Evolutionary conservation across 169 alveolate genomes (phyloP).

Genomic region (Plasmodium vivax): DNA sequence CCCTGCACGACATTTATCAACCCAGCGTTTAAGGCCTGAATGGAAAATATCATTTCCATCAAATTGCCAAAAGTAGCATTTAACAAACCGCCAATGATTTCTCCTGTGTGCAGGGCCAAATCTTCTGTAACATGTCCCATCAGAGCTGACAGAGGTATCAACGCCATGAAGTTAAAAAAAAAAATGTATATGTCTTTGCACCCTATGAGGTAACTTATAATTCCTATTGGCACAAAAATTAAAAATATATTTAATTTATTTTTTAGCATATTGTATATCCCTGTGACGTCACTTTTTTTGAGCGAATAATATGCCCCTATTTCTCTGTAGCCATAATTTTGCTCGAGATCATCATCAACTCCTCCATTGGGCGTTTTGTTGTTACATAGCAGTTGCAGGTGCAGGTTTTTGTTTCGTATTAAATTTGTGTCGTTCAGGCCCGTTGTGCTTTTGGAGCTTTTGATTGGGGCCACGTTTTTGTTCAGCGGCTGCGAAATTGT

Average conservation of each 20-base stretch:
- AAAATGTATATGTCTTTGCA: constrained; percentile 81
- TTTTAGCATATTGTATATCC: constrained; percentile 65
- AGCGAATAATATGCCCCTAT: constrained; percentile 47
- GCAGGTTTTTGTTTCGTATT: constrained; percentile 65
- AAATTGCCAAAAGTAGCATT: constrained; percentile 93
- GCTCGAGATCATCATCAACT: constrained; percentile 8
- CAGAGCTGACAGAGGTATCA: constrained; percentile 88
- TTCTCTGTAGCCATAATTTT: constrained; percentile 31
- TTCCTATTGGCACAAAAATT: constrained; percentile 82
- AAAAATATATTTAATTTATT: constrained; percentile 76
- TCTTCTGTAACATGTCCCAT: constrained; percentile 90
- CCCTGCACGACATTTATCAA: constrained; percentile 90
- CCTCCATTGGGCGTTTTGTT: constrained; percentile 9
- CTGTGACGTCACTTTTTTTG: constrained; percentile 76
- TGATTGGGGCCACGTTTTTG: constrained; percentile 30
- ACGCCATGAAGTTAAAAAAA: constrained; percentile 84
- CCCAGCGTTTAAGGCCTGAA: constrained; percentile 86
- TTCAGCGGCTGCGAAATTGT: constrained; percentile 81
- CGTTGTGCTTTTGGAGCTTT: constrained; percentile 2
- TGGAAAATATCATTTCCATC: constrained; percentile 90
- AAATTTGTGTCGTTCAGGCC: constrained; percentile 67
- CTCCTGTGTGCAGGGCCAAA: constrained; percentile 89
- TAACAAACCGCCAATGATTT: constrained; percentile 87
- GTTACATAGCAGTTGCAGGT: constrained; percentile 69
- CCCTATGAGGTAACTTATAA: constrained; percentile 75